Evolutionary conservation across 306 rosid genomes (phyloP), one percentile per base, ranked within the genome.

Genomic region (Dryas octopetala): DNA sequence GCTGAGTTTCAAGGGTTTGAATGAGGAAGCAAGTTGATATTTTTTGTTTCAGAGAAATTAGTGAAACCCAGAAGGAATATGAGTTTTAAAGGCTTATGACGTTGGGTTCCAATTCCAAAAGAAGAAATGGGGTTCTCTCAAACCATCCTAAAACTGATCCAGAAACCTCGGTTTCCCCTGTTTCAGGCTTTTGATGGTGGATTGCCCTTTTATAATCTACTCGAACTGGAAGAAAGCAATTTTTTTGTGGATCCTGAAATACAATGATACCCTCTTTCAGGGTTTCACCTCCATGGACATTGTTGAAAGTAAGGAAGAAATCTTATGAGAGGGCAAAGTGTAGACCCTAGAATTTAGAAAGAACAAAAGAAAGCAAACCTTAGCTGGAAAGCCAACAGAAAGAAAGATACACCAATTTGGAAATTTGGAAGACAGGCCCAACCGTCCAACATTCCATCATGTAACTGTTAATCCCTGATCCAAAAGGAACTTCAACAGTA

Each of bases 181-280:
- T 57, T 65, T 59, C 64, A 26, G 23, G 68, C 26, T 40, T 63
- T 28, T 61, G 46, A 61, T 61, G 66, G 66, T 28, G 16, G 15
- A 32, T 41, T 32, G 16, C 43, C 41, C 17, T 61, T 71, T 60
- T 79, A 68, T 53, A 54, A 54, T 71, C 71, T 47, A 57, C 47
- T 57, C 51, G 76, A 73, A 65, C 62, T 28, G 38, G 49, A 70
- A 26, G 64, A 47, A 83, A 71, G 61, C 60, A 63, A 59, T 40
- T n/a, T 47, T 44, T 67, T 5, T 52, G 47, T 62, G 61, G 74
- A 75, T 63, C 70, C 70, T 45, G 55, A 77, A 80, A 80, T 74
- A 80, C 85, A 65, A 65, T 28, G 68, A 74, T 70, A 48, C 80
- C 85, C 85, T 84, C 81, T n/a, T 53, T 53, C 60, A 54, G 61